Percentiles rank a stretch among this genome's conserved stretches.
Evolutionary conservation across 768 basidiomycete genomes (phyloP).

Genomic region (Phlebiopsis flavidoalba): DNA sequence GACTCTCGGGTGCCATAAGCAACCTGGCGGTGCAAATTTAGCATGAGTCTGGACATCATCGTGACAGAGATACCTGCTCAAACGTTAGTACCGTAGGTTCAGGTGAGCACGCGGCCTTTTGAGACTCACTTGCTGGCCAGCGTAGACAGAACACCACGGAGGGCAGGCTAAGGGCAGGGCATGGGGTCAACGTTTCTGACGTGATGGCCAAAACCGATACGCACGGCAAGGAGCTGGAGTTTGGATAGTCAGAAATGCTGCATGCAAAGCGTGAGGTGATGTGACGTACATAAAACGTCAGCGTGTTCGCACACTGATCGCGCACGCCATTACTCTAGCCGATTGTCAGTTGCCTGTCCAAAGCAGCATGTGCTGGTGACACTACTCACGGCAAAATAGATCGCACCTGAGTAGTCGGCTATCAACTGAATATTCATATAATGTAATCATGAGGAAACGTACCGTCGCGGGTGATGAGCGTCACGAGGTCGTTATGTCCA

Average conservation of each 20-base stretch:
- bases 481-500: constrained; percentile 27
- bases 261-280: background rate
- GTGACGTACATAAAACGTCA: constrained; percentile 32
- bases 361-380: background rate
- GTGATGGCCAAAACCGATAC: constrained; percentile 6
- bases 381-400: constrained; percentile 47
- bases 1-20: background rate
- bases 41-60: constrained; percentile 12
- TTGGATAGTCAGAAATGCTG: background rate
- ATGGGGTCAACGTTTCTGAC: constrained; percentile 13
- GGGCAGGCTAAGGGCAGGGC: constrained; percentile 30
- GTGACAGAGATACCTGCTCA: constrained; percentile 10
- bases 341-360: background rate
- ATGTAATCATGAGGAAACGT: constrained; percentile 21
- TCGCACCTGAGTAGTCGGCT: constrained; percentile 34
- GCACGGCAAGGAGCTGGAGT: constrained; percentile 8
- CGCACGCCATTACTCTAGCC: constrained; percentile 45
- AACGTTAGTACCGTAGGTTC: background rate
- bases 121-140: constrained; percentile 41
- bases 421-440: background rate
- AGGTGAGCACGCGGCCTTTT: background rate
- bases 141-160: constrained; percentile 43
- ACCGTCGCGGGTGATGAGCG: constrained; percentile 49
- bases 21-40: constrained; percentile 6
- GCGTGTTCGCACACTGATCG: constrained; percentile 43